Base-by-base conservation (phyloP, 2,329 filamentous ascomycete species). In the Didymella arachidicola region DNA sequence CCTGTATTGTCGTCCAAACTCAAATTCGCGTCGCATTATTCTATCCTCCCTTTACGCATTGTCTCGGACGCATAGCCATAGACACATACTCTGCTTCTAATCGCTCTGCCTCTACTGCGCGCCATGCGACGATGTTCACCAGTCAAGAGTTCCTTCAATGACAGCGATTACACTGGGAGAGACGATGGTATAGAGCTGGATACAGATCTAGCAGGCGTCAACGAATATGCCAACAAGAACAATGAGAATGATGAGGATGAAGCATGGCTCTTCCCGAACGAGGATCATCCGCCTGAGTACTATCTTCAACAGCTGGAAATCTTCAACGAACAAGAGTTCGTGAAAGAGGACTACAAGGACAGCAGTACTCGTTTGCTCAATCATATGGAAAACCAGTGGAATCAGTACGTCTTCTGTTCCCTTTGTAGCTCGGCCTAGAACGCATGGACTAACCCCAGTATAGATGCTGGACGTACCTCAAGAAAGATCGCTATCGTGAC, bases 301-400 rank as follows among this genome's bases (percentile, higher is more conserved):
- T 69, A 70, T 36, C 27, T 62, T 52, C 11, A 57, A 55, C 27
- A 67, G 42, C 49, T 60, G 16, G 38, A 65, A 19, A 32, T 22
- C 11, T 64, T 65, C 22, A 52, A 69, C 26, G 50, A 68, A 57
- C 5, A 45, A 49, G 53, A 68, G 52, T 62, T 64, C 32, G 41
- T 39, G 4, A 60, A 64, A 56, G 38, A 69, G 34, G 55, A 70
- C 56, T 69, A 70, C 34, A 59, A 56, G 38, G 45, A 68, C 18
- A 62, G 63, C 25, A 69, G 38, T 59, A 65, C 60, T 56, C 39
- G 42, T 45, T 56, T 65, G 11, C 36, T 67, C 5, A 48, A 67
- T 61, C 27, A 27, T 52, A 64, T 67, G 16, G 53, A 70, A 63
- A 59, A 60, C 47, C 36, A 64, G 57, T 70, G 32, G 61, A 59